phyloP scores from a whole-genome alignment of 352 stramenopile genomes.

The Globisporangium canariense region DNA sequence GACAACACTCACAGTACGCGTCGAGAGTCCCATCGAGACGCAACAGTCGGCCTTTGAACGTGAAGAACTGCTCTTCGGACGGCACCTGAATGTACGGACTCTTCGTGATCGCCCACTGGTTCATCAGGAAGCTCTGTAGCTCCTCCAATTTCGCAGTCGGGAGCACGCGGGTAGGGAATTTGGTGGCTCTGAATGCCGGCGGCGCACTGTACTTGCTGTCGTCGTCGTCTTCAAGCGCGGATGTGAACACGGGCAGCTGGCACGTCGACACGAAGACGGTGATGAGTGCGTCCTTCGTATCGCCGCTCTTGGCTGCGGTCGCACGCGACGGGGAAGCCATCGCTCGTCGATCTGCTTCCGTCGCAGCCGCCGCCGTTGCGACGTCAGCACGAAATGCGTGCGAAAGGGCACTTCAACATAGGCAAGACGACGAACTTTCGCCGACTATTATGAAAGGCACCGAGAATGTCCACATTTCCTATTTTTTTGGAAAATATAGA shows the following conservation, averaged over 20 bases:
- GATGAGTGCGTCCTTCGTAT: constrained; percentile 17
- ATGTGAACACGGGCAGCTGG: constrained; percentile 33
- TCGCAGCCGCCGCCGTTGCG: not conserved
- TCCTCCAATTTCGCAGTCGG: constrained; percentile 38
- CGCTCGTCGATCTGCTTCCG: not conserved
- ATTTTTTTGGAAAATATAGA: too few relatives aligned
- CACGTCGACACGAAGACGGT: constrained; percentile 64
- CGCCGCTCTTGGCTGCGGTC: not conserved
- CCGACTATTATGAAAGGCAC: too few relatives aligned
- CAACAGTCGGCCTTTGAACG: constrained; percentile 64
- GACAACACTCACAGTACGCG: constrained; percentile 46
- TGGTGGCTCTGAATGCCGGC: constrained; percentile 41
- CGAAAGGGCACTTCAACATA: not conserved
- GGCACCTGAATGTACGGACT: constrained; percentile 41
- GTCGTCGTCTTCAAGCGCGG: constrained; percentile 5
- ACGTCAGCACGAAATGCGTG: not conserved
- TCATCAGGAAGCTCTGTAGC: constrained; percentile 52
- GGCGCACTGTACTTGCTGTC: constrained; percentile 12
- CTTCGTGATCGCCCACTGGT: constrained; percentile 65
- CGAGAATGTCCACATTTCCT: too few relatives aligned
- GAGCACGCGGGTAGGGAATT: constrained; percentile 53
- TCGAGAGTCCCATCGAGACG: constrained; percentile 60
- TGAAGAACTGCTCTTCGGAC: constrained; percentile 60
- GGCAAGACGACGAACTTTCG: too few relatives aligned
- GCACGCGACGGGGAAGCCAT: not conserved